Evolutionary conservation across 768 basidiomycete species (phyloP).

Genomic region (Cubamyces sp.): DNA sequence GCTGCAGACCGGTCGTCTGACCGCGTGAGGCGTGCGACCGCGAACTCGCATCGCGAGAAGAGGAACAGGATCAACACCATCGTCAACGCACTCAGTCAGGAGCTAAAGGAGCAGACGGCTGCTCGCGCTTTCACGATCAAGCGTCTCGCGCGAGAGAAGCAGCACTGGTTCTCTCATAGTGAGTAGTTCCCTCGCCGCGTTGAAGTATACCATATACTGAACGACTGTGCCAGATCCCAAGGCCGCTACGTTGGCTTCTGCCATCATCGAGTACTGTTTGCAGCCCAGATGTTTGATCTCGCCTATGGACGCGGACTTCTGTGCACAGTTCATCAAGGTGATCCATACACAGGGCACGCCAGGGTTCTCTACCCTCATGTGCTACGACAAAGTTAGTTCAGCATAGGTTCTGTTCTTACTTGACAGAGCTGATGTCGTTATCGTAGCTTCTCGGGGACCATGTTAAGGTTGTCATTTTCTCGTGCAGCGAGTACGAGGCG

Average conservation of each 20-base stretch:
- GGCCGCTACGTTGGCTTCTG: constrained; percentile 54
- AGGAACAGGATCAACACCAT: constrained; percentile 71
- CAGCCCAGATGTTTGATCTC: constrained; percentile 92
- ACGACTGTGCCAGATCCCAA: constrained; percentile 42
- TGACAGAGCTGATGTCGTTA: background rate
- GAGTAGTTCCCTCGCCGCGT: constrained; percentile 21
- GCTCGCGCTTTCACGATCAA: constrained; percentile 77
- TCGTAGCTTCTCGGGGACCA: constrained; percentile 81
- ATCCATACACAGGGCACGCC: constrained; percentile 89
- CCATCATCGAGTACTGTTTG: constrained; percentile 88
- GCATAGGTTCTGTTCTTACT: background rate
- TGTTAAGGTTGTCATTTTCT: constrained; percentile 83
- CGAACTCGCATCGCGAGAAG: constrained; percentile 58
- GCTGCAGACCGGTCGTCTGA: constrained; percentile 76
- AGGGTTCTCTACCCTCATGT: constrained; percentile 83
- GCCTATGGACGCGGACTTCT: constrained; percentile 95
- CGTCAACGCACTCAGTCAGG: constrained; percentile 61
- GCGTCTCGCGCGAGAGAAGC: constrained; percentile 76
- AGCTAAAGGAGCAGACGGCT: constrained; percentile 76
- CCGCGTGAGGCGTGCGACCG: constrained; percentile 58
- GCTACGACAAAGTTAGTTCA: constrained; percentile 75
- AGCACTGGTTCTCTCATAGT: constrained; percentile 82
- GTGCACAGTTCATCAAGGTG: constrained; percentile 86
- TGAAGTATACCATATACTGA: background rate
- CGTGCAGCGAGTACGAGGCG: constrained; percentile 95